A percentile compares a stretch with the other conserved stretches of the same genome.
Conservation (phyloP, 208 protist genomes). For the Wallacemonas sp. region DNA sequence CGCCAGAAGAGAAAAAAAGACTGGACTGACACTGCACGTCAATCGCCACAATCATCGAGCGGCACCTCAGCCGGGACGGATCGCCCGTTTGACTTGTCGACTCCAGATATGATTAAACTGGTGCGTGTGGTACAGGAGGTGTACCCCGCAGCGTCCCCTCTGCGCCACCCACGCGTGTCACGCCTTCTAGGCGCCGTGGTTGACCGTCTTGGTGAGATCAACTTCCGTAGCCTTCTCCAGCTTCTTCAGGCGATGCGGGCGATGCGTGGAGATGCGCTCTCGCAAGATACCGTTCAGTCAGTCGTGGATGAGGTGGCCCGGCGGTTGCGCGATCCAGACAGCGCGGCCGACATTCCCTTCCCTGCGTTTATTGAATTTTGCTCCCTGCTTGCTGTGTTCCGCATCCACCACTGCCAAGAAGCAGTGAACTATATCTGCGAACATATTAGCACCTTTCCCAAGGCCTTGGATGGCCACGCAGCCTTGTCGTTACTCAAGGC, state of each 20-base stretch:
- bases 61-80: background rate
- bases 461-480: background rate
- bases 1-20: no score
- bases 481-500: slow-evolving; percentile 3
- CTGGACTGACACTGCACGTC: no score
- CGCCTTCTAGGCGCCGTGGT: slow-evolving; percentile 22
- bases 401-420: slow-evolving; percentile 48
- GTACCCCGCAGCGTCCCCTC: background rate
- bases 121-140: slow-evolving; percentile 42
- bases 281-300: slow-evolving; percentile 23
- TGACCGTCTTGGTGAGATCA: slow-evolving; percentile 4
- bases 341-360: slow-evolving; percentile 28
- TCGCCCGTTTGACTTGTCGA: slow-evolving; percentile 20
- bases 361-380: slow-evolving; percentile 45
- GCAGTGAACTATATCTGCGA: slow-evolving; percentile 47
- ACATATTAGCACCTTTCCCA: background rate
- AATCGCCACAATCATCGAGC: no score
- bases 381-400: slow-evolving; percentile 51
- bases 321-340: slow-evolving; percentile 12
- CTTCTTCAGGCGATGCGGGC: slow-evolving; percentile 52
- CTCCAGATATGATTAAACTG: slow-evolving; percentile 40
- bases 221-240: slow-evolving; percentile 36
- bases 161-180: slow-evolving; percentile 9
- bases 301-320: slow-evolving; percentile 25
- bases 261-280: slow-evolving; percentile 32